A percentile compares a stretch with the other conserved stretches of the same genome.
Conservation (phyloP, 768 basidiomycete species). For the Mycena chlorophos region DNA sequence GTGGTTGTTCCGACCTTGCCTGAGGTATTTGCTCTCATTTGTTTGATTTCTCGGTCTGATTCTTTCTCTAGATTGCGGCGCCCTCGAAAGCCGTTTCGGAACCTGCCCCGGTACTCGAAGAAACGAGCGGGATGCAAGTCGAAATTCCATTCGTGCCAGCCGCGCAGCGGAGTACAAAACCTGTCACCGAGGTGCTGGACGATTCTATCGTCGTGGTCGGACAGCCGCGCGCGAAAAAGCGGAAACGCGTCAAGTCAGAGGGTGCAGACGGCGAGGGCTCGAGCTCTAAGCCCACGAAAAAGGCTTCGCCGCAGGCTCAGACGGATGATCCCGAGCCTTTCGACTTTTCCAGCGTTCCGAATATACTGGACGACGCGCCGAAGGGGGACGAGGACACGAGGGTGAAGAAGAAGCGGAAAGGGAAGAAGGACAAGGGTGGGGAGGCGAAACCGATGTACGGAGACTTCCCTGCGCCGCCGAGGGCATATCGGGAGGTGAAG, state of each 20-base stretch:
- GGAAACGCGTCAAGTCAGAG: slow-evolving; percentile 51
- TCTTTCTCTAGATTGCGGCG: no score
- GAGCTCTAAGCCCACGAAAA: slow-evolving; percentile 22
- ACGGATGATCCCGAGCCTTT: slow-evolving; percentile 46
- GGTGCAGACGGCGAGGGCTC: slow-evolving; percentile 17
- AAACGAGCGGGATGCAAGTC: slow-evolving; percentile 44
- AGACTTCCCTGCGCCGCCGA: slow-evolving; percentile 66
- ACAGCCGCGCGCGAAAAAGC: slow-evolving; percentile 61
- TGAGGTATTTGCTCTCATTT: slow-evolving; percentile 34
- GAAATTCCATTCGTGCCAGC: slow-evolving; percentile 82
- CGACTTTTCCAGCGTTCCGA: slow-evolving; percentile 68
- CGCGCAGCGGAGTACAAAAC: slow-evolving; percentile 46
- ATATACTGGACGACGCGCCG: slow-evolving; percentile 65
- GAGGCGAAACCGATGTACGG: slow-evolving; percentile 49
- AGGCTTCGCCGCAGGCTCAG: slow-evolving; percentile 23
- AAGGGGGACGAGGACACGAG: slow-evolving; percentile 39
- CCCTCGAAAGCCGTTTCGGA: no score
- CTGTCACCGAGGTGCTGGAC: slow-evolving; percentile 36
- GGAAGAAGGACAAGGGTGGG: slow-evolving; percentile 43
- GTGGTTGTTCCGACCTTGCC: slow-evolving; percentile 58
- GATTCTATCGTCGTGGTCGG: slow-evolving; percentile 77
- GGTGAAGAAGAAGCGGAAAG: slow-evolving; percentile 50
- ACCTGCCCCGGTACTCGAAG: slow-evolving; percentile 24
- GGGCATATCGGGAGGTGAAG: slow-evolving; percentile 63
- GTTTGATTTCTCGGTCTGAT: no score